Conservation (phyloP, 192 early-diverging fungal genomes). For the Gonapodya sp. region DNA sequence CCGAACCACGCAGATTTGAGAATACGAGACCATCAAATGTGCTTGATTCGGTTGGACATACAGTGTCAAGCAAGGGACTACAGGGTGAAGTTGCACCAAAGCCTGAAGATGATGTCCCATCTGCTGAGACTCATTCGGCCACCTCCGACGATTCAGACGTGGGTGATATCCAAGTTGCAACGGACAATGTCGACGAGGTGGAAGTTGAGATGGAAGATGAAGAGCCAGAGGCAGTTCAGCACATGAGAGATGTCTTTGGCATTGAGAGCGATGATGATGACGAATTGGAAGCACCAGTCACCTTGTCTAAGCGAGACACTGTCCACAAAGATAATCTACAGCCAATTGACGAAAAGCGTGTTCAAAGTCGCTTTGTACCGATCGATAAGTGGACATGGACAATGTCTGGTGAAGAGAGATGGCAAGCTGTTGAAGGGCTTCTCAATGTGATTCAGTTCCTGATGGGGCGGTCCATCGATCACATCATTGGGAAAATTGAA, state of each 20-base stretch:
- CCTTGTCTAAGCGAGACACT: not conserved
- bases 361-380: constrained; percentile 10
- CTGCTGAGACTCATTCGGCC: not conserved
- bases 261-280: constrained; percentile 16
- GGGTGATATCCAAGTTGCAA: not conserved
- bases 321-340: not conserved
- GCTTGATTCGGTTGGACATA: not conserved
- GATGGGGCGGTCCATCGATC: constrained; percentile 10
- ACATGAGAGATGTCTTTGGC: constrained; percentile 23
- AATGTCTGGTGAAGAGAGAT: constrained; percentile 23
- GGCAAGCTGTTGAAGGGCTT: constrained; percentile 17
- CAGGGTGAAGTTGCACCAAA: not conserved
- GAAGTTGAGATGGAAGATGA: constrained; percentile 24
- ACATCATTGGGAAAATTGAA: constrained; percentile 12
- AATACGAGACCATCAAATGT: not conserved
- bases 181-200: constrained; percentile 26
- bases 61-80: not conserved
- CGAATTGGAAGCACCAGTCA: constrained; percentile 12
- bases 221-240: constrained; percentile 18
- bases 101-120: not conserved
- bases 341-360: constrained; percentile 2
- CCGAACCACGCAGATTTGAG: not conserved
- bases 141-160: constrained; percentile 1
- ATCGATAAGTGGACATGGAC: constrained; percentile 19
- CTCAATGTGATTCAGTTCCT: constrained; percentile 14